Evolutionary conservation across 129 eudicot species (phyloP).

Genomic region (Flaveria robusta): DNA sequence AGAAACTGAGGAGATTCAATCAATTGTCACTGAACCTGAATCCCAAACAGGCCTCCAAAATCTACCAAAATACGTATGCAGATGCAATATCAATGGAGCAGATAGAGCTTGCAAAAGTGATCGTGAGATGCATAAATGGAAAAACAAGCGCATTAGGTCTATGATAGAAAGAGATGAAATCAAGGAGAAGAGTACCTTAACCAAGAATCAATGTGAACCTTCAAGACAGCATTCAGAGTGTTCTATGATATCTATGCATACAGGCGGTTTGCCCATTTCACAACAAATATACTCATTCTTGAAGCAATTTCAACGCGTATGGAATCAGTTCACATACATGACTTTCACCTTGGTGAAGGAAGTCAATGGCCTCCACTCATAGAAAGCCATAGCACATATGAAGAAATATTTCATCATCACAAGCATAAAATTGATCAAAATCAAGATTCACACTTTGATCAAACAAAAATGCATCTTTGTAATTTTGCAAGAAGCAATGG

Average conservation of each 20-base stretch:
- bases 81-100: slow-evolving; percentile 38
- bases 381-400: slow-evolving; percentile 37
- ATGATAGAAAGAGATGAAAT: slow-evolving; percentile 24
- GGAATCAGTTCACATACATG: slow-evolving; percentile 30
- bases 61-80: slow-evolving; percentile 36
- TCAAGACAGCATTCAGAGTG: slow-evolving; percentile 35
- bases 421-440: slow-evolving; percentile 26
- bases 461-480: slow-evolving; percentile 38
- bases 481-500: slow-evolving; percentile 35
- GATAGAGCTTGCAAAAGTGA: slow-evolving; percentile 31
- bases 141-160: slow-evolving; percentile 38
- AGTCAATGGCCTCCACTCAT: slow-evolving; percentile 44
- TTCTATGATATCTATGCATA: slow-evolving; percentile 41
- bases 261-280: slow-evolving; percentile 48
- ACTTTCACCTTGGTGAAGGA: slow-evolving; percentile 53
- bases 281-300: slow-evolving; percentile 39
- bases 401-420: slow-evolving; percentile 26
- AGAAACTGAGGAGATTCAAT: slow-evolving; percentile 10
- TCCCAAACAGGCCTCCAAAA: slow-evolving; percentile 29
- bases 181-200: slow-evolving; percentile 34
- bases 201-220: slow-evolving; percentile 39
- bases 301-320: slow-evolving; percentile 35
- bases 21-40: slow-evolving; percentile 36
- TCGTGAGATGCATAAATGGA: slow-evolving; percentile 28
- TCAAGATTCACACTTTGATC: slow-evolving; percentile 40